A percentile compares a stretch with the other conserved stretches of the same genome.
These are phyloP conservation scores for Microdochium nivale DNA, from an alignment of 2,329 filamentous ascomycete genomes.

Conservation along the genomic window DNA sequence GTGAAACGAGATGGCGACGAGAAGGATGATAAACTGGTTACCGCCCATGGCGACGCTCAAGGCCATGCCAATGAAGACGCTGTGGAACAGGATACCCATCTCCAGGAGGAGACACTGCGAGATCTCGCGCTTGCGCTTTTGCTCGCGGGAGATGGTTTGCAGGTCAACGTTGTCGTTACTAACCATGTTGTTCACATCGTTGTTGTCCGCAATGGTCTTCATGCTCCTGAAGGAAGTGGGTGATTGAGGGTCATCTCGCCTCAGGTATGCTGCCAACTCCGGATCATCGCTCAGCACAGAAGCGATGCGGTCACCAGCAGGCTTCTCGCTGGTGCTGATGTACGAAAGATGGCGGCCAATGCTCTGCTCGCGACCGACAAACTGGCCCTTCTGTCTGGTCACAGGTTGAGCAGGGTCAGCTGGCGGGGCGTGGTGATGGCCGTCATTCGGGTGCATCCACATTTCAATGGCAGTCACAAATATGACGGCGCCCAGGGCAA, in stretches of 20 bases:
- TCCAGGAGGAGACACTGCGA: constrained; percentile 54
- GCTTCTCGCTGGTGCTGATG: neutral
- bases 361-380: constrained; percentile 23
- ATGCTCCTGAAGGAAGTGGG: neutral
- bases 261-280: neutral
- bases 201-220: neutral
- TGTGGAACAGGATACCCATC: constrained; percentile 57
- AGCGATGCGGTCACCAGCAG: neutral
- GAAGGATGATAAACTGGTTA: constrained; percentile 38
- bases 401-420: constrained; percentile 1
- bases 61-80: constrained; percentile 50
- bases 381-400: constrained; percentile 15
- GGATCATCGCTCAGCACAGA: neutral
- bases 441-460: constrained; percentile 39
- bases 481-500: constrained; percentile 33
- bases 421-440: constrained; percentile 4
- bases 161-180: neutral
- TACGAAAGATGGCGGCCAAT: constrained; percentile 22
- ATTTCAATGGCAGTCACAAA: constrained; percentile 43
- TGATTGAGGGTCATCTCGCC: neutral
- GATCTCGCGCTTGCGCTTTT: constrained; percentile 36
- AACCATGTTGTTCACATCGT: neutral
- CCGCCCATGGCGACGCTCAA: constrained; percentile 42
- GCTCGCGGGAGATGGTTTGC: constrained; percentile 1
- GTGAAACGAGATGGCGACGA: constrained; percentile 47